phyloP scores from a whole-genome alignment of 345 rosid genomes.

The Citrus medica region DNA sequence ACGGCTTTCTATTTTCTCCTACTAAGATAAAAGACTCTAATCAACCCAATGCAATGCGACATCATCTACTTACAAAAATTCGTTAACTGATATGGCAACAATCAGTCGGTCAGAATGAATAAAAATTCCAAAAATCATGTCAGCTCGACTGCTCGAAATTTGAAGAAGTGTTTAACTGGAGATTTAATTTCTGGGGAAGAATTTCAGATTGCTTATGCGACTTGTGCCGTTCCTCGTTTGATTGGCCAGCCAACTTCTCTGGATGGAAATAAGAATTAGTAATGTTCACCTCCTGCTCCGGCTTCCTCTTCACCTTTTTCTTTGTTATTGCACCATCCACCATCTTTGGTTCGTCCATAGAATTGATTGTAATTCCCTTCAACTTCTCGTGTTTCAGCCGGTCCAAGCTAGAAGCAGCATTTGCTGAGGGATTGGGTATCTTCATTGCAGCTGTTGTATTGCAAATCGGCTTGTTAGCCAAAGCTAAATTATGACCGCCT shows the following conservation, averaged over 20 bases:
- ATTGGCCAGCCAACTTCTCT: constrained; percentile 28
- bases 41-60: constrained; percentile 7
- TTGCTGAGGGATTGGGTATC: constrained; percentile 36
- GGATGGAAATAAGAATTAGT: constrained; percentile 27
- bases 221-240: constrained; percentile 32
- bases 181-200: constrained; percentile 32
- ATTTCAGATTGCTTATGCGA: constrained; percentile 27
- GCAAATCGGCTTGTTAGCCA: constrained; percentile 34
- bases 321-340: constrained; percentile 33
- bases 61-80: constrained; percentile 34
- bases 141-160: constrained; percentile 46
- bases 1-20: constrained; percentile 4
- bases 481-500: constrained; percentile 31
- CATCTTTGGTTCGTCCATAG: constrained; percentile 42
- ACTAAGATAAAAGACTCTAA: neutral
- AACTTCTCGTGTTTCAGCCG: constrained; percentile 51
- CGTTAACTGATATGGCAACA: constrained; percentile 11
- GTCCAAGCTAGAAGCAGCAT: constrained; percentile 36
- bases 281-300: constrained; percentile 42
- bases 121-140: constrained; percentile 25
- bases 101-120: constrained; percentile 24
- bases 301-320: constrained; percentile 60
- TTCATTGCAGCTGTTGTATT: constrained; percentile 30
- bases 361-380: constrained; percentile 41
- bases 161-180: constrained; percentile 32